Evolutionary conservation across 2,329 filamentous ascomycete genomes (phyloP).

Genomic region (Colletotrichum trifolii): DNA sequence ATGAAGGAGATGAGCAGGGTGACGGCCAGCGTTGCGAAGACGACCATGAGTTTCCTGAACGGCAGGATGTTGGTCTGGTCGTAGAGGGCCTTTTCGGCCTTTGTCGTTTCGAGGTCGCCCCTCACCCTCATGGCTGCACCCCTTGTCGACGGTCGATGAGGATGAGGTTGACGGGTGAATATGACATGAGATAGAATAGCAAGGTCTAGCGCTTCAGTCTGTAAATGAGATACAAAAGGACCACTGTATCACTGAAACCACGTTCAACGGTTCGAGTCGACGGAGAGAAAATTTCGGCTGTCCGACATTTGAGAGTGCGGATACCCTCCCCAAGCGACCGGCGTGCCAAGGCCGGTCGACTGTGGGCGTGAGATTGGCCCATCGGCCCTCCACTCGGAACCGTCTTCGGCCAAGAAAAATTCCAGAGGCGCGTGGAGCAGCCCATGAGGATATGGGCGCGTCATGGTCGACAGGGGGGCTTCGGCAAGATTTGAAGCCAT

Average conservation of each 20-base stretch:
- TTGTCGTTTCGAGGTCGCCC: conserved; percentile 16
- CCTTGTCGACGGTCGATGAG: neutral
- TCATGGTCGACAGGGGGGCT: conserved; percentile 15
- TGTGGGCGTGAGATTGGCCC: conserved; percentile 23
- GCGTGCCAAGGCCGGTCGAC: conserved; percentile 20
- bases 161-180: too few relatives aligned
- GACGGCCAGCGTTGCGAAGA: conserved; percentile 63
- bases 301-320: conserved; percentile 7
- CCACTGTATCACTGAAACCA: too few relatives aligned
- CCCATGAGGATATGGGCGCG: conserved; percentile 10
- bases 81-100: conserved; percentile 58
- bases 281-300: conserved; percentile 8
- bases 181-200: neutral
- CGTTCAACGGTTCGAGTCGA: too few relatives aligned
- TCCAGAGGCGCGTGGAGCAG: neutral
- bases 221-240: too few relatives aligned
- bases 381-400: conserved; percentile 19
- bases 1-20: conserved; percentile 66
- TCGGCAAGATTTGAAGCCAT: conserved; percentile 32
- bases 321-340: neutral
- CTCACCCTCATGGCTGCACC: conserved; percentile 24
- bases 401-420: conserved; percentile 16
- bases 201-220: too few relatives aligned
- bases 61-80: conserved; percentile 70
- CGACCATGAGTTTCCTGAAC: conserved; percentile 57